Percentiles rank a stretch among this genome's conserved stretches.
These are phyloP conservation scores for Isatis tinctoria DNA, from an alignment of 345 rosid genomes.

Conservation along the genomic window DNA sequence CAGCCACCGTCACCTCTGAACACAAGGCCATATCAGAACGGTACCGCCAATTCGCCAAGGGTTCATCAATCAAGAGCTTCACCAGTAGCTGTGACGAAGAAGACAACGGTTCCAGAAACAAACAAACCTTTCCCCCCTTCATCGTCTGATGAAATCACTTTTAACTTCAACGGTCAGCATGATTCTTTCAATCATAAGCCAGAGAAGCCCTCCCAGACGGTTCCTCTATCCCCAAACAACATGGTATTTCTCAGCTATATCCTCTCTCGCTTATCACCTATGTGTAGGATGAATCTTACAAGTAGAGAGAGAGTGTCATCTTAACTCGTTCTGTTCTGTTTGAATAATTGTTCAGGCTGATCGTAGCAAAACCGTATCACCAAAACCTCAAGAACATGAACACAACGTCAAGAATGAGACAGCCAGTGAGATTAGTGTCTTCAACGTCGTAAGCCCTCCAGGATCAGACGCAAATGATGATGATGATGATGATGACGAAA, in stretches of 20 bases:
- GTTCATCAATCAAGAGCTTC: conserved; percentile 39
- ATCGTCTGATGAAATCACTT: conserved; percentile 35
- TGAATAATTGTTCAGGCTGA: conserved; percentile 2
- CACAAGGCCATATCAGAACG: conserved; percentile 28
- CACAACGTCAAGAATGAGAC: conserved; percentile 8
- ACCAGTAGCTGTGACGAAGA: conserved; percentile 33
- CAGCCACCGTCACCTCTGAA: conserved; percentile 41
- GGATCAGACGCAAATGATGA: conserved; percentile 23
- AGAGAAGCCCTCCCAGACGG: conserved; percentile 7
- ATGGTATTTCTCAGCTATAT: conserved; percentile 7
- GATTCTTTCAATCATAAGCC: conserved; percentile 38
- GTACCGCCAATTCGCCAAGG: conserved; percentile 21
- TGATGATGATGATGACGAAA: conserved; percentile 31
- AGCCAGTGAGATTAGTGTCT: conserved; percentile 16
- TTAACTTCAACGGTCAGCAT: conserved; percentile 33
- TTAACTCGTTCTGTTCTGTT: conserved; percentile 5
- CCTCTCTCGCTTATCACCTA: neutral
- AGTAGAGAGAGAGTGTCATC: neutral
- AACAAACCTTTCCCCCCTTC: conserved; percentile 29
- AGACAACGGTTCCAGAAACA: conserved; percentile 29
- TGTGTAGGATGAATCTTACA: neutral
- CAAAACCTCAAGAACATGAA: conserved; percentile 1
- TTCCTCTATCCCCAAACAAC: conserved; percentile 24
- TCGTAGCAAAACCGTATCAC: conserved; percentile 3
- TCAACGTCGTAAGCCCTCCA: conserved; percentile 26